Percentiles rank a stretch among this genome's conserved stretches.
Conservation (phyloP, 768 basidiomycete genomes). For the Leccinum uliginosum region DNA sequence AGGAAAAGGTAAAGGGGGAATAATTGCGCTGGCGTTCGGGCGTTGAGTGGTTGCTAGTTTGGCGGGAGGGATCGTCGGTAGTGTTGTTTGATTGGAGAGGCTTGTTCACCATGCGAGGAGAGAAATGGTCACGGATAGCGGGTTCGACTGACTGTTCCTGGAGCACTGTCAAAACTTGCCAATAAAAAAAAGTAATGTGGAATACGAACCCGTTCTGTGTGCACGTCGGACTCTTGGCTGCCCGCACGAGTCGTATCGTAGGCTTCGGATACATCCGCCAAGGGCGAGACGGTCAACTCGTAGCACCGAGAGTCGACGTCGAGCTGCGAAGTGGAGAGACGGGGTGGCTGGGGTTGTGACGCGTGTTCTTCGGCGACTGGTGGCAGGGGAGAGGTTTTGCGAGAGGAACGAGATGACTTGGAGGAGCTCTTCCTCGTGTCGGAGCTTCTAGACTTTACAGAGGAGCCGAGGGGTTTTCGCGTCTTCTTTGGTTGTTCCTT, state of each 20-base stretch:
- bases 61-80: constrained; percentile 53
- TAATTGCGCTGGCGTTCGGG: constrained; percentile 72
- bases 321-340: constrained; percentile 41
- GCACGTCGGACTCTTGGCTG: constrained; percentile 38
- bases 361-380: constrained; percentile 51
- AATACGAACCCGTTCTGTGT: constrained; percentile 45
- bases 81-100: constrained; percentile 30
- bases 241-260: constrained; percentile 46
- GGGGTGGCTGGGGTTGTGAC: constrained; percentile 25
- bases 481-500: constrained; percentile 51
- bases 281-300: constrained; percentile 71
- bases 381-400: constrained; percentile 57
- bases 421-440: constrained; percentile 38
- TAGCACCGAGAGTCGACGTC: constrained; percentile 72
- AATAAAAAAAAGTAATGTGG: neutral
- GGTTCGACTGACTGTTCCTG: constrained; percentile 57
- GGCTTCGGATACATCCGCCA: constrained; percentile 72
- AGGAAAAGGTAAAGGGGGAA: constrained; percentile 73
- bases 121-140: constrained; percentile 52
- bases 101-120: constrained; percentile 14
- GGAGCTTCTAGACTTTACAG: constrained; percentile 21
- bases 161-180: neutral
- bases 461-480: constrained; percentile 43
- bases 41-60: constrained; percentile 64
- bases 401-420: constrained; percentile 32